phyloP scores from a whole-genome alignment of 1,284 basidiomycete genomes.

The Sanghuangporus sanghuang region DNA sequence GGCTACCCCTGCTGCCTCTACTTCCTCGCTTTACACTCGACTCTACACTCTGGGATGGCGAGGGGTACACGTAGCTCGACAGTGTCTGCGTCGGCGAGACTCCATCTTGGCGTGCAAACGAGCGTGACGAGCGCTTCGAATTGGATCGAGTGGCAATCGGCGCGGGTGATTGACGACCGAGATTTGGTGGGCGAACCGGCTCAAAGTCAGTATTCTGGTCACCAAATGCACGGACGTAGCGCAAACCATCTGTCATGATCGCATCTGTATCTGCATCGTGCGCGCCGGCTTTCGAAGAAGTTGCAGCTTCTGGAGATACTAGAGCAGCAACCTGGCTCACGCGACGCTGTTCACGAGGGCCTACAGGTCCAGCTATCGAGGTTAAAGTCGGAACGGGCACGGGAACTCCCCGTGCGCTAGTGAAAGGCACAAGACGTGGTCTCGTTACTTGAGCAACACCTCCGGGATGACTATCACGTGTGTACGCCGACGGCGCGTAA shows the following conservation, averaged over 20 bases:
- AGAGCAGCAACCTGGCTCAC: constrained; percentile 67
- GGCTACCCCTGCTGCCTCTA: constrained; percentile 17
- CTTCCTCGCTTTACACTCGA: constrained; percentile 38
- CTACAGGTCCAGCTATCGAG: constrained; percentile 24
- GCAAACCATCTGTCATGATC: constrained; percentile 65
- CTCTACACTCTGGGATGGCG: constrained; percentile 54
- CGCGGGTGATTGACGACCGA: not conserved
- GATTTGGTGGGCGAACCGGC: constrained; percentile 12
- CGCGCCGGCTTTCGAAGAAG: constrained; percentile 26
- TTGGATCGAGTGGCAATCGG: constrained; percentile 13
- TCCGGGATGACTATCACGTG: constrained; percentile 16
- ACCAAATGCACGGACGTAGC: constrained; percentile 64
- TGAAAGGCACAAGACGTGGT: constrained; percentile 71
- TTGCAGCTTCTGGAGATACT: constrained; percentile 18
- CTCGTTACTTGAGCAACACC: constrained; percentile 27
- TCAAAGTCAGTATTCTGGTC: constrained; percentile 27
- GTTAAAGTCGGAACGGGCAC: constrained; percentile 42
- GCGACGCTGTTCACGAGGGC: constrained; percentile 30
- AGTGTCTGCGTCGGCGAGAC: constrained; percentile 1
- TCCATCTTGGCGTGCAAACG: not conserved
- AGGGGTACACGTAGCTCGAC: constrained; percentile 12
- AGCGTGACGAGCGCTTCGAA: constrained; percentile 7
- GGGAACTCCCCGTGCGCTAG: constrained; percentile 61
- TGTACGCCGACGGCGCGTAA: constrained; percentile 27
- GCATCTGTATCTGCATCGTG: constrained; percentile 30